Evolutionary conservation across 2,329 filamentous ascomycete genomes (phyloP).

Genomic region (Pseudodiploospora longispora): DNA sequence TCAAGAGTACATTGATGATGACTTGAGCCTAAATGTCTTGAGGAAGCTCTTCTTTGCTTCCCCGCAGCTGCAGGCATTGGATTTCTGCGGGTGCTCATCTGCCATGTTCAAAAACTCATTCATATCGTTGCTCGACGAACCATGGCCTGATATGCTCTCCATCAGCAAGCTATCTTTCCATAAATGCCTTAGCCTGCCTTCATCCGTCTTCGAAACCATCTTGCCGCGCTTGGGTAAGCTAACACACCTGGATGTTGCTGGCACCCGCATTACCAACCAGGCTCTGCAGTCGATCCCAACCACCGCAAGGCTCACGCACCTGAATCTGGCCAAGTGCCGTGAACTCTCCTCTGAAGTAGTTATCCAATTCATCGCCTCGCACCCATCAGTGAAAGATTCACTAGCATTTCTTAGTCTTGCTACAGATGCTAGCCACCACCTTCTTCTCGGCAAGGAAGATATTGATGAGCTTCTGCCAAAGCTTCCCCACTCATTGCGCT

Average conservation of each 20-base stretch:
- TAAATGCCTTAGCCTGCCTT: slow-evolving; percentile 65
- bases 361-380: slow-evolving; percentile 61
- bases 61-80: slow-evolving; percentile 56
- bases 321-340: slow-evolving; percentile 71
- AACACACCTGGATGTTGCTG: slow-evolving; percentile 73
- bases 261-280: slow-evolving; percentile 65
- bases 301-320: slow-evolving; percentile 66
- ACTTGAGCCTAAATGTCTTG: slow-evolving; percentile 60
- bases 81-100: slow-evolving; percentile 72
- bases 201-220: slow-evolving; percentile 58
- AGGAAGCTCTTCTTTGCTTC: slow-evolving; percentile 62
- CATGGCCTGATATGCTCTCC: slow-evolving; percentile 46
- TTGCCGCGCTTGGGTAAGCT: slow-evolving; percentile 61
- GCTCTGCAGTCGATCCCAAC: slow-evolving; percentile 62
- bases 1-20: slow-evolving; percentile 74
- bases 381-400: slow-evolving; percentile 56
- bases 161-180: slow-evolving; percentile 67
- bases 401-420: slow-evolving; percentile 67
- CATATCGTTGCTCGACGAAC: slow-evolving; percentile 41
- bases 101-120: slow-evolving; percentile 59
- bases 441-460: slow-evolving; percentile 60
- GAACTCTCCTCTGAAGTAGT: slow-evolving; percentile 58
- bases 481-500: slow-evolving; percentile 60
- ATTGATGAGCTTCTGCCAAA: slow-evolving; percentile 56
- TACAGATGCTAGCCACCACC: slow-evolving; percentile 62